phyloP scores from a whole-genome alignment of 345 rosid species.

The Draba incana region DNA sequence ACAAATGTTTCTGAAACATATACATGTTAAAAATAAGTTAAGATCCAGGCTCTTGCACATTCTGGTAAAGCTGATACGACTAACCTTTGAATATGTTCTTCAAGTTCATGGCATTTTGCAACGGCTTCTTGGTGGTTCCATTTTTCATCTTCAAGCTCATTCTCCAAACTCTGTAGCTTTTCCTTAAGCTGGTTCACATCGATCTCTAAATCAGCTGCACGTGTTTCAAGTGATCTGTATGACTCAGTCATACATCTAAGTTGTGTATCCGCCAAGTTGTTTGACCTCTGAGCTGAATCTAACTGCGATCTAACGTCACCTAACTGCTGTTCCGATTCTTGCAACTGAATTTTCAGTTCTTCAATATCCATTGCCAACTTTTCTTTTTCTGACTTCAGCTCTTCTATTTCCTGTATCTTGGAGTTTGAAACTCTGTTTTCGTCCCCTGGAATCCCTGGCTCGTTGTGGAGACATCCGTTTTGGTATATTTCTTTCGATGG shows the following conservation, averaged over 20 bases:
- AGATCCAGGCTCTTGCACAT: slow-evolving; percentile 9
- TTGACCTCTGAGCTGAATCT: slow-evolving; percentile 69
- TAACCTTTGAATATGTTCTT: slow-evolving; percentile 73
- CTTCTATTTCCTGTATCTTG: slow-evolving; percentile 59
- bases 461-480: slow-evolving; percentile 54
- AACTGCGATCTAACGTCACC: slow-evolving; percentile 71
- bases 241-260: slow-evolving; percentile 97
- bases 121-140: slow-evolving; percentile 55
- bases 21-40: not conserved
- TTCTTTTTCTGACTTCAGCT: slow-evolving; percentile 76
- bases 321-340: slow-evolving; percentile 76
- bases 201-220: slow-evolving; percentile 67
- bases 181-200: slow-evolving; percentile 68
- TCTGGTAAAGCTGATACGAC: slow-evolving; percentile 14
- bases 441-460: slow-evolving; percentile 74
- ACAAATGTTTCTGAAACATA: slow-evolving; percentile 46
- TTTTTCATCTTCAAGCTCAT: slow-evolving; percentile 71
- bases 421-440: slow-evolving; percentile 55
- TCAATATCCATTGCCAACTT: slow-evolving; percentile 61
- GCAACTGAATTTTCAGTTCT: slow-evolving; percentile 58
- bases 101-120: slow-evolving; percentile 70
- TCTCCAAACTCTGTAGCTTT: slow-evolving; percentile 54
- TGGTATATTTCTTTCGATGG: slow-evolving; percentile 58
- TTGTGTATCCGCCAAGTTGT: slow-evolving; percentile 85
- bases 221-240: slow-evolving; percentile 84